Evolutionary conservation across 768 basidiomycete genomes (phyloP), one percentile per base, ranked within the genome.

Genomic region (Tulasnella sp.): DNA sequence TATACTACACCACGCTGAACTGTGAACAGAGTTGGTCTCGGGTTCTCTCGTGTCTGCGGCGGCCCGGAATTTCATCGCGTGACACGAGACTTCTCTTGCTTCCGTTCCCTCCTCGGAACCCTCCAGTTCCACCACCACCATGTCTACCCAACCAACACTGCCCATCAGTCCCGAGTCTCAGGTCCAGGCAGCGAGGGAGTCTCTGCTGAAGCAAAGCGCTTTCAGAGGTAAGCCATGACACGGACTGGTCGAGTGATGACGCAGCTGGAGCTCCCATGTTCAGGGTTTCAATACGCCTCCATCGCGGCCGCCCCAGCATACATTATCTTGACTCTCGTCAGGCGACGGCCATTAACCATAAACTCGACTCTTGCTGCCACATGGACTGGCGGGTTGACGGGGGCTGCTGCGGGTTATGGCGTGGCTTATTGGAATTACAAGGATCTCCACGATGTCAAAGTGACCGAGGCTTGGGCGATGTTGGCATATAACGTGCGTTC

Each of bases 301-400:
- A 82, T 93, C 38, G 81, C 93, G 58, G 86, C 88, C 0, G 92
- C 92, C 18, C 90, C 92, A 12, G 84, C 87, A 8, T 94, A 94
- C 81, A 84, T 87, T 7, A 87, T 87, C 0, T 88, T 90, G 80
- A 84, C 89, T 16, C 81, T 93, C 44, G 86, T 87, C 44, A 88
- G 89, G 81, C 90, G 88, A 79, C 90, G 92, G 10, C 86, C 89
- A 39, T 85, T 94, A 78, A 88, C 88, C 9, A 82, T 91, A 56
- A 94, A 93, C 82, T 88, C 88, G 38, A 82, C 91, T 21, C 87
- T 94, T 46, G 90, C 92, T 18, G 90, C 92, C 42, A 92, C 92
- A 21, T 94, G 93, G 93, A 82, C 91, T 6, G 91, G 92, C 24
- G 92, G 93, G 40, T 84, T 88, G 24, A 85, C 85, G 74, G 93